These are phyloP conservation scores for Ceratocystis papillata DNA, from an alignment of 2,329 filamentous ascomycete species.

Conservation along the genomic window DNA sequence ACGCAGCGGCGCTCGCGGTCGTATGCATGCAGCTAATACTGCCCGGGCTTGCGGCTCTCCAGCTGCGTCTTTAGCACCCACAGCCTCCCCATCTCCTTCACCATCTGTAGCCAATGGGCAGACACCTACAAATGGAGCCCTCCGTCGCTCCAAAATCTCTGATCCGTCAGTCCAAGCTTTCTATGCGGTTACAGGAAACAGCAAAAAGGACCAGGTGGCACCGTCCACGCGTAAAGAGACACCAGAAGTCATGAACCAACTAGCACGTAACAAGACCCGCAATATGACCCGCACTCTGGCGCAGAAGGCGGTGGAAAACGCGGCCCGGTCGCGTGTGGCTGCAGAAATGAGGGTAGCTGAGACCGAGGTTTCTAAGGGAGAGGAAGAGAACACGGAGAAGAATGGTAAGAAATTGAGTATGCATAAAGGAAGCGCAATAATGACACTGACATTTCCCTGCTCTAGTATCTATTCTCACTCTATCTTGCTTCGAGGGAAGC, in stretches of 20 bases:
- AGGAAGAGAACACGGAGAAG: too few species aligned
- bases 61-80: background rate
- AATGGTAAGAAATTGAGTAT: background rate
- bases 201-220: conserved; percentile 10
- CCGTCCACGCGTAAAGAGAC: conserved; percentile 5
- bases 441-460: background rate
- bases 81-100: background rate
- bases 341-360: background rate
- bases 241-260: conserved; percentile 10
- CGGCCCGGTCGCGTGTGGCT: background rate
- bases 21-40: background rate
- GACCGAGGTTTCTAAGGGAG: background rate
- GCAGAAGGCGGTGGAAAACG: background rate
- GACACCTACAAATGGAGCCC: background rate
- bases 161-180: conserved; percentile 7
- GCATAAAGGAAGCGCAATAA: background rate
- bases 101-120: background rate
- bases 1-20: background rate
- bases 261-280: conserved; percentile 6
- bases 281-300: background rate
- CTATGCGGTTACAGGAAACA: conserved; percentile 6
- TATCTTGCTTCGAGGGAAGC: conserved; percentile 1
- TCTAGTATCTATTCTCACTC: background rate
- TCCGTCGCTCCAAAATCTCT: background rate
- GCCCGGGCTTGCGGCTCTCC: background rate